Conservation (phyloP, 148 eudicot genomes). For the Chenopodium formosanum region DNA sequence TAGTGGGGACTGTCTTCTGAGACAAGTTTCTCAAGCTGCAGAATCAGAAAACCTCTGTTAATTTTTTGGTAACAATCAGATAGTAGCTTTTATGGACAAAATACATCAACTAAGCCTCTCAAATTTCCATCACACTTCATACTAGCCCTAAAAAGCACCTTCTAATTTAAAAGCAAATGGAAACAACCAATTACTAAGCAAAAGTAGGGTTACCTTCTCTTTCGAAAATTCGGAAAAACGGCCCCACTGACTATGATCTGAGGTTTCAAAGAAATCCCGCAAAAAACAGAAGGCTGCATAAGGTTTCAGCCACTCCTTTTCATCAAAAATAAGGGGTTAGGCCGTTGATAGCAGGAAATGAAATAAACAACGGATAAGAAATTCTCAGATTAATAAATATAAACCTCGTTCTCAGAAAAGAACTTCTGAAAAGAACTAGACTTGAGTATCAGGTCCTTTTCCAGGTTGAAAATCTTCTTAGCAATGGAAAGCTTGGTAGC, state of each 20-base stretch:
- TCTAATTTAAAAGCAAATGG: neutral
- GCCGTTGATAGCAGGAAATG: neutral
- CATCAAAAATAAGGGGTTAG: slow-evolving; percentile 17
- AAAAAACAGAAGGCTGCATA: slow-evolving; percentile 96
- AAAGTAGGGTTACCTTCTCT: slow-evolving; percentile 53
- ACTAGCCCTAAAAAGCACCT: neutral
- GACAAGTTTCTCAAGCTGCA: slow-evolving; percentile 86
- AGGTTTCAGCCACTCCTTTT: slow-evolving; percentile 92
- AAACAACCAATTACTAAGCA: slow-evolving; percentile 9
- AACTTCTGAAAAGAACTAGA: slow-evolving; percentile 67
- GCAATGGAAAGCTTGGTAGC: slow-evolving; percentile 83
- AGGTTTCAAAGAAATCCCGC: slow-evolving; percentile 92
- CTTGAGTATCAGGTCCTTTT: slow-evolving; percentile 60
- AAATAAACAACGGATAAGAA: neutral
- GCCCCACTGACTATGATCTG: slow-evolving; percentile 98
- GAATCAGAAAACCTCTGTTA: slow-evolving; percentile 18
- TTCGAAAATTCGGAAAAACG: slow-evolving; percentile 68
- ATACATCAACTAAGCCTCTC: neutral
- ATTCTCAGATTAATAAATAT: neutral
- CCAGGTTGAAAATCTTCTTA: slow-evolving; percentile 64
- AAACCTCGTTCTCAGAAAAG: slow-evolving; percentile 83
- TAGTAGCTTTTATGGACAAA: neutral
- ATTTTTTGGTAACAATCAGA: slow-evolving; percentile 1
- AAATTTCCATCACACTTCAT: neutral
- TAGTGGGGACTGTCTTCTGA: slow-evolving; percentile 73